A percentile compares a stretch with the other conserved stretches of the same genome.
phyloP scores from a whole-genome alignment of 106 monocot genomes.

The Allium cepa region DNA sequence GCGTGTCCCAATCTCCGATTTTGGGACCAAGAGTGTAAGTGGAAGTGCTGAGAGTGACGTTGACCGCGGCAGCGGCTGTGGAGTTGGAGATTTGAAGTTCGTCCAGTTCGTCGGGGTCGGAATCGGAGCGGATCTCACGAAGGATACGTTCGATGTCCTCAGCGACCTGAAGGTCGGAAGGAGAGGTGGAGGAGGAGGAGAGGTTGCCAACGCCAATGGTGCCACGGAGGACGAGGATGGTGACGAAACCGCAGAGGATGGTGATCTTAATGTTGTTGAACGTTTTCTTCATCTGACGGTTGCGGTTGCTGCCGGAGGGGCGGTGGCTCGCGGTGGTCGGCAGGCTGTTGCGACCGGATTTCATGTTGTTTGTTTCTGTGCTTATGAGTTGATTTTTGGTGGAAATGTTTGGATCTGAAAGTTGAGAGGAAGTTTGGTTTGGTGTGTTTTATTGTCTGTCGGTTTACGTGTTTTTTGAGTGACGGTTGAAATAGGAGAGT shows the following conservation, averaged over 20 bases:
- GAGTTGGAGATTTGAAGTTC: not conserved
- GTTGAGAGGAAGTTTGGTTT: no score
- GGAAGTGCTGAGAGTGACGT: not conserved
- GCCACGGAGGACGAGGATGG: conserved; percentile 71
- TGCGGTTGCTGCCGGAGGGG: conserved; percentile 14
- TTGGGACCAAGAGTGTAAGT: conserved; percentile 43
- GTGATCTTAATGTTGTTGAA: conserved; percentile 73
- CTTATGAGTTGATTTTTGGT: no score
- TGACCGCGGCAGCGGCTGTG: conserved; percentile 1
- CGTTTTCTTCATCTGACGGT: conserved; percentile 54
- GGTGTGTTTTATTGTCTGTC: no score
- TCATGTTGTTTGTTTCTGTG: not conserved
- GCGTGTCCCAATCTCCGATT: conserved; percentile 53
- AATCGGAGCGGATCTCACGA: conserved; percentile 49
- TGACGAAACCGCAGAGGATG: conserved; percentile 61
- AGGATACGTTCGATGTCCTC: conserved; percentile 66
- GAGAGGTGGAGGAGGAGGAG: conserved; percentile 10
- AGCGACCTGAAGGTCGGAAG: conserved; percentile 22
- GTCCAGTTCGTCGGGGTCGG: conserved; percentile 30
- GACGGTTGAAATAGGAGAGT: no score
- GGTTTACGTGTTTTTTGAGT: no score
- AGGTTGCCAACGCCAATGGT: conserved; percentile 68
- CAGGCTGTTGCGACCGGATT: not conserved
- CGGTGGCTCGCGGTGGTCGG: conserved; percentile 3
- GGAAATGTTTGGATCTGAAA: no score